Base-by-base conservation (phyloP, 2,329 filamentous ascomycete species). In the Dryadomyces sulphureus region DNA sequence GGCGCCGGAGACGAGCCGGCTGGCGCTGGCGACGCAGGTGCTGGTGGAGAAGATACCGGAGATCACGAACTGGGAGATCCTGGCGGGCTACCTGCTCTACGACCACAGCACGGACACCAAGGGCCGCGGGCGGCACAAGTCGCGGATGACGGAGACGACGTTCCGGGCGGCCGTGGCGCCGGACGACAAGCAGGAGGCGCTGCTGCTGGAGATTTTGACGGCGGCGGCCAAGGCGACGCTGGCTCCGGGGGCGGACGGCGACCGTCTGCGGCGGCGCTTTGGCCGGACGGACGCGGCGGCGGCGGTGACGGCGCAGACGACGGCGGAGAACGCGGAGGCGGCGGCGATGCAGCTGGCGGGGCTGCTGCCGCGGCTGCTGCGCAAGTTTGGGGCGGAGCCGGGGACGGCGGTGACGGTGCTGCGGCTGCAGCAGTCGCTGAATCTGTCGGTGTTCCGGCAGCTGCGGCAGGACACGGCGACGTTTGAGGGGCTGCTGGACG, bases 311-410 rank as follows among this genome's bases (percentile, higher is more conserved):
- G 35, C 43, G 11, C 34, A 42, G 8, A 39, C 48, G 7, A 42
- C 34, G 8, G 48, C 70, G 6, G 84, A 89, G 49, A 73, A 79
- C 22, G 82, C 86, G 51, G 88, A 94, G 56, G 79, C 83, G 42
- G 80, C 84, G 32, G 86, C 86, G 2, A 72, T 88, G 41, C 78
- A 82, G 54, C 71, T 98, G 34, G 85, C 87, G 8, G 70, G 74
- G 34, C 70, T 84, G 14, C 90, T 96, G 45, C 92, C 92, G 1
- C 80, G 78, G 52, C 74, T 98, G 2, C 68, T 98, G 44, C 94
- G 83, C 63, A 96, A 95, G 59, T 98, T 88, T 55, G 90, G 92
- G 5, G 85, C 89, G n/a, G 75, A 84, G 24, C 84, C 92, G 16
- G 80, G 84, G 56, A 89, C 90, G 21, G 88, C 89, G 2, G 84